Percentiles rank a stretch among this genome's conserved stretches.
Conservation (phyloP, 2,329 filamentous ascomycete genomes). For the Fusarium anguioides region DNA sequence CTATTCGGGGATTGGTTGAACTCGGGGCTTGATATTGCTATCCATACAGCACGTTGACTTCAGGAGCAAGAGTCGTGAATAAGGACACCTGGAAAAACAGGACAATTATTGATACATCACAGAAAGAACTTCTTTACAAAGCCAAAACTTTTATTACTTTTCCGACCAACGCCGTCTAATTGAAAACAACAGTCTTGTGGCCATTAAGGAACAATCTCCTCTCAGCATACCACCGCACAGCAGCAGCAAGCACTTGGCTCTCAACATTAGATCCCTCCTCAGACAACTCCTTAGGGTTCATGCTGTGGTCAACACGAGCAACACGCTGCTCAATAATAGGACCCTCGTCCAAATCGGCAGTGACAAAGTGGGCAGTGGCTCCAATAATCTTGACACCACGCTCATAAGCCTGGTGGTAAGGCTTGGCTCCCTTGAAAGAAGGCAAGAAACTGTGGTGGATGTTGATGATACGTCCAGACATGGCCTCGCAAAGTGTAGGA, state of each 20-base stretch:
- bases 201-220: conserved; percentile 81
- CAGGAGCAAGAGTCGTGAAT: not conserved
- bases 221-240: conserved; percentile 87
- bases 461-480: conserved; percentile 91
- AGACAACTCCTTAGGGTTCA: conserved; percentile 80
- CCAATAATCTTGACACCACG: conserved; percentile 90
- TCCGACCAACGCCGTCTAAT: conserved; percentile 35
- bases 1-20: conserved; percentile 38
- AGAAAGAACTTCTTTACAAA: not conserved
- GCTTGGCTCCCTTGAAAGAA: conserved; percentile 87
- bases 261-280: conserved; percentile 87
- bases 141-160: conserved; percentile 9
- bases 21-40: not conserved
- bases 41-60: not conserved
- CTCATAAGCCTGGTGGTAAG: conserved; percentile 89
- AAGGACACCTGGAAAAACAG: not conserved
- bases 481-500: conserved; percentile 77
- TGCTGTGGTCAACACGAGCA: conserved; percentile 78
- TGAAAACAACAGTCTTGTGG: conserved; percentile 83
- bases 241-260: conserved; percentile 82
- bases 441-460: conserved; percentile 91
- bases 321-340: conserved; percentile 90
- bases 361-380: conserved; percentile 87
- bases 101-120: not conserved
- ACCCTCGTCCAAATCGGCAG: conserved; percentile 84